These are phyloP conservation scores for Zelopaecilomyces penicillatus DNA, from an alignment of 2,329 filamentous ascomycete species.

Conservation along the genomic window DNA sequence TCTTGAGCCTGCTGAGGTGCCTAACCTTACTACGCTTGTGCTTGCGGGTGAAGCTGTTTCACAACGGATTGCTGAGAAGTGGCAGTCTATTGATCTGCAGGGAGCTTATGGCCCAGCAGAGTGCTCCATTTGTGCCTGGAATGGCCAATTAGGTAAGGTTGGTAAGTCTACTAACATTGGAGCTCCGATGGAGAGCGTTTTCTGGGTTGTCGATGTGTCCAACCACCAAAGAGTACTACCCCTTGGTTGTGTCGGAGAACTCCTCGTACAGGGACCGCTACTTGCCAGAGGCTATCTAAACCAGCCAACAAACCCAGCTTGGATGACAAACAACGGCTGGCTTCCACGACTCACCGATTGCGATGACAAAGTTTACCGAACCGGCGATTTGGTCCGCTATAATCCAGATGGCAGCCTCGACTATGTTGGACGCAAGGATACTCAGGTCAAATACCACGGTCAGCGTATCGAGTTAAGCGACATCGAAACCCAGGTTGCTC, in stretches of 20 bases:
- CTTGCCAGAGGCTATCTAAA: slow-evolving; percentile 9
- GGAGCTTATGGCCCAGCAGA: slow-evolving; percentile 1
- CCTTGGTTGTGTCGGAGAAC: slow-evolving; percentile 10
- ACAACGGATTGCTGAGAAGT: neutral
- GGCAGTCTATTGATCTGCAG: neutral
- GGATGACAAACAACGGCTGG: neutral
- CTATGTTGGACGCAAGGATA: neutral
- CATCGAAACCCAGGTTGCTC: neutral
- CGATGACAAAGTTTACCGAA: neutral
- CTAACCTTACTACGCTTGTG: neutral
- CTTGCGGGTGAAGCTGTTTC: neutral
- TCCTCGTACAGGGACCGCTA: slow-evolving; percentile 11
- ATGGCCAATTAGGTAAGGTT: neutral
- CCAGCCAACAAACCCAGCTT: neutral
- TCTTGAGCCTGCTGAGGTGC: neutral
- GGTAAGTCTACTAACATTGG: slow-evolving; percentile 6
- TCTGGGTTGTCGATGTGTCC: slow-evolving; percentile 10
- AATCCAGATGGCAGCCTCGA: neutral
- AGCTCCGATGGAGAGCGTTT: neutral
- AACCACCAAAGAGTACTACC: slow-evolving; percentile 7
- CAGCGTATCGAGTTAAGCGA: slow-evolving; percentile 3
- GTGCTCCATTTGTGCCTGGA: neutral
- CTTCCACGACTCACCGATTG: neutral
- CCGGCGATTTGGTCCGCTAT: neutral
- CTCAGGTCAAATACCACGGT: neutral